Evolutionary conservation across 2,329 filamentous ascomycete genomes (phyloP), one percentile per base, ranked within the genome.

Genomic region (Fusarium staphyleae): DNA sequence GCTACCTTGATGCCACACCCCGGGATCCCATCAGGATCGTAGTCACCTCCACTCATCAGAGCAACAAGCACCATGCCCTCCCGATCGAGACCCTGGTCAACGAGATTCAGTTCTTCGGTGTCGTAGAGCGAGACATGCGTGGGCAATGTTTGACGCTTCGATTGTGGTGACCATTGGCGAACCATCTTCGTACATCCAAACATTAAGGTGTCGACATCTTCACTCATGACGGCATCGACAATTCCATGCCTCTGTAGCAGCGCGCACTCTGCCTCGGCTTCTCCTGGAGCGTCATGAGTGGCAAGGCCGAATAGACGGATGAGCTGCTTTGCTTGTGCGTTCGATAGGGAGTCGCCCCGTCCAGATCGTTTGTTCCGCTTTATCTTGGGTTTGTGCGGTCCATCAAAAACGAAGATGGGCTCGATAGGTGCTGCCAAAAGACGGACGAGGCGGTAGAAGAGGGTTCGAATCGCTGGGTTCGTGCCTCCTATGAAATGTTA

Each of bases 181-280:
- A 97, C 75, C 0, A 89, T 93, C 30, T 85, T 75, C 0, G 84
- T 87, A 59, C 91, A 95, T 1, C 95, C 95, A 75, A 98, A 98
- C 93, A 98, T 98, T 66, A 98, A 84, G 2, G 93, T 95, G 70
- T 99, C 95, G 35, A 97, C 92, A 77, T 99, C 95, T 71, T 99
- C 93, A 71, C 91, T 97, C 65, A 99, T 79, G 2, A 98, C 95
- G 0, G 91, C 93, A 72, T 99, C 95, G 1, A 96, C 93, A 8
- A 96, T 78, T 1, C 91, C 92, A 37, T 87, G 82, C 53, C 82
- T 81, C 69, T 99, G 93, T 3, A 99, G 74, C 13, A 95, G 76
- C 0, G 95, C 95, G 63, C 95, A 99, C 75, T 99, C 95, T 1
- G 95, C 95, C 71, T 99, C 95, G 3, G 93, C 95, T 70, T 99